Conservation (phyloP, 2,329 filamentous ascomycete genomes). For the Xylaria sp. region DNA sequence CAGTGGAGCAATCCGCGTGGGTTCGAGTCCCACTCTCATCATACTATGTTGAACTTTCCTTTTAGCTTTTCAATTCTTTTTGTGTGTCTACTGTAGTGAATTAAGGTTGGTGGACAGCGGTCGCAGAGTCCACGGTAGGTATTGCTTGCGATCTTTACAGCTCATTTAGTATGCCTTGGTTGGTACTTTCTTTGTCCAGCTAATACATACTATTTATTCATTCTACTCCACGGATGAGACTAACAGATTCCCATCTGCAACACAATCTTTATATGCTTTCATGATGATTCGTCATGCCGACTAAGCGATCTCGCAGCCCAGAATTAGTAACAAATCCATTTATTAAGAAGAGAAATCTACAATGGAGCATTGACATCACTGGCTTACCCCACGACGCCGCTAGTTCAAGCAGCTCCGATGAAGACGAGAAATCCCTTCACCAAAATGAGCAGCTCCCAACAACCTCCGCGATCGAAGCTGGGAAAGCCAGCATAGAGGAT, state of each 20-base stretch:
- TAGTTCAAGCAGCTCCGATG: slow-evolving; percentile 34
- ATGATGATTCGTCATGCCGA: slow-evolving; percentile 40
- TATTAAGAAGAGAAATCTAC: slow-evolving; percentile 58
- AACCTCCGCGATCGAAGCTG: slow-evolving; percentile 55
- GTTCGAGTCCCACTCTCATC: slow-evolving; percentile 55
- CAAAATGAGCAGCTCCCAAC: slow-evolving; percentile 37
- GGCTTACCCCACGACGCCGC: slow-evolving; percentile 26
- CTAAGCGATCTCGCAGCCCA: slow-evolving; percentile 49
- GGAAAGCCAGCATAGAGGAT: slow-evolving; percentile 51
- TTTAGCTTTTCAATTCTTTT: too few relatives aligned
- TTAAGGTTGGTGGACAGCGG: too few relatives aligned
- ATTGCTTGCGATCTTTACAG: too few relatives aligned
- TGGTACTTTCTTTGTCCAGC: background rate
- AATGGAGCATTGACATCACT: slow-evolving; percentile 54
- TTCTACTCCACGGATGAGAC: too few relatives aligned
- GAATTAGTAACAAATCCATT: slow-evolving; percentile 57
- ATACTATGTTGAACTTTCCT: slow-evolving; percentile 15
- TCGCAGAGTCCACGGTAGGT: too few relatives aligned
- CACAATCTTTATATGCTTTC: background rate
- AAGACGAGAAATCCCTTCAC: slow-evolving; percentile 14
- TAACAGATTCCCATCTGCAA: slow-evolving; percentile 2
- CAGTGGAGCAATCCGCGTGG: slow-evolving; percentile 54
- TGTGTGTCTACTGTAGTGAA: too few relatives aligned
- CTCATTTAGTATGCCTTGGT: background rate
- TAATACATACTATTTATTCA: background rate